These are phyloP conservation scores for Inonotus hispidus DNA, from an alignment of 1,284 basidiomycete genomes.

Conservation along the genomic window DNA sequence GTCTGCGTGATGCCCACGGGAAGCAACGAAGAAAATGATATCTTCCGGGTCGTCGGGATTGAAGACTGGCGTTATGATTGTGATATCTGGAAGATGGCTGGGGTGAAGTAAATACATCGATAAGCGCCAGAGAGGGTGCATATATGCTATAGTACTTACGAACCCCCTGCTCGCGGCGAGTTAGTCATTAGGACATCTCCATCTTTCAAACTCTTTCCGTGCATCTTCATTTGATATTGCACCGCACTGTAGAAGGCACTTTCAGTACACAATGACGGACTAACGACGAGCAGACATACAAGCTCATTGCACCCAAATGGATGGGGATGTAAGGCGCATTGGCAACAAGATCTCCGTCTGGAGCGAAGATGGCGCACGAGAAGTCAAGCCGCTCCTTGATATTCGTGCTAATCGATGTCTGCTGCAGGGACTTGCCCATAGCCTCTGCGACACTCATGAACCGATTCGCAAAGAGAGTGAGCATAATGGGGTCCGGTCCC, in stretches of 20 bases:
- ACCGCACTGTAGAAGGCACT: slow-evolving; percentile 57
- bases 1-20: slow-evolving; percentile 85
- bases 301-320: slow-evolving; percentile 79
- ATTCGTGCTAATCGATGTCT: slow-evolving; percentile 88
- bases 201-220: slow-evolving; percentile 63
- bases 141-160: slow-evolving; percentile 50
- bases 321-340: slow-evolving; percentile 87
- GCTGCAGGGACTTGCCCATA: slow-evolving; percentile 85
- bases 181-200: slow-evolving; percentile 92
- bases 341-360: slow-evolving; percentile 86
- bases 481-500: slow-evolving; percentile 77
- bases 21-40: slow-evolving; percentile 92
- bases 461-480: slow-evolving; percentile 87
- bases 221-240: slow-evolving; percentile 81
- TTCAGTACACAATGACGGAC: background rate
- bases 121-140: slow-evolving; percentile 1
- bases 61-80: slow-evolving; percentile 88
- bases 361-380: slow-evolving; percentile 86
- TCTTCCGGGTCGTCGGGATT: slow-evolving; percentile 46
- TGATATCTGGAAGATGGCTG: slow-evolving; percentile 82
- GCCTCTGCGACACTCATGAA: slow-evolving; percentile 93
- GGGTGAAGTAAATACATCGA: slow-evolving; percentile 6
- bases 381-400: slow-evolving; percentile 89
- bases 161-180: slow-evolving; percentile 83
- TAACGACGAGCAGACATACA: slow-evolving; percentile 46